Evolutionary conservation across 768 basidiomycete genomes (phyloP), one percentile per base, ranked within the genome.

Genomic region (Russula vinacea): DNA sequence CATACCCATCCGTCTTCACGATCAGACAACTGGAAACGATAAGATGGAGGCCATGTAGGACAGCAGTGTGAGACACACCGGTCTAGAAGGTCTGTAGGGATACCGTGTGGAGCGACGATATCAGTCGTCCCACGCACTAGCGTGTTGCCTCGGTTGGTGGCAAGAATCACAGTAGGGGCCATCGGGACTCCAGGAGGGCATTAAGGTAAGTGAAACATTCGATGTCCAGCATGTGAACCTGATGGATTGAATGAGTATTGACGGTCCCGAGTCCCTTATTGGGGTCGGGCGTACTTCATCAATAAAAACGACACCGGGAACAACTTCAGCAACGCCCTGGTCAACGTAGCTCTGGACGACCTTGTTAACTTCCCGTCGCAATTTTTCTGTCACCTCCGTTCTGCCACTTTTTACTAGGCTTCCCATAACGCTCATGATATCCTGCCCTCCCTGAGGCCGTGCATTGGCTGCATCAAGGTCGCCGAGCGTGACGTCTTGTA

Each of bases 181-280:
- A 99, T 93, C 2, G 92, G 87, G 94, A 94, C 76, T 98, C 97
- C 52, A 99, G 83, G 10, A 98, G 83, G 13, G 94, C 88, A 75
- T 98, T 98, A 42, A 99, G 84, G 77, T 96, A 99, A 5, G 97
- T 98, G 79, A 98, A 99, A 75, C 95, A 98, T 75, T 99, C 97
- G 71, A 98, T 95, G 74, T 99, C 97, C 65, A 99, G 86, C 96
- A 98, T 98, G 78, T 99, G 97, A 26, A 98, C 96, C 94, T 97
- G 71, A 2, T 47, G 11, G 13, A 53, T 22, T 33, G 16, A 39
- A 26, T 26, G 32, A 33, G 26, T 32, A 44, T 57, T 4, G 57
- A 53, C 49, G 22, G 45, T 26, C 37, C 42, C 37, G 45, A 54
- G 32, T 66, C 26, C 50, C 37, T 24, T 54, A 56, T 26, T 62